Conservation (phyloP, 768 basidiomycete species). For the Russula ochroleuca region DNA sequence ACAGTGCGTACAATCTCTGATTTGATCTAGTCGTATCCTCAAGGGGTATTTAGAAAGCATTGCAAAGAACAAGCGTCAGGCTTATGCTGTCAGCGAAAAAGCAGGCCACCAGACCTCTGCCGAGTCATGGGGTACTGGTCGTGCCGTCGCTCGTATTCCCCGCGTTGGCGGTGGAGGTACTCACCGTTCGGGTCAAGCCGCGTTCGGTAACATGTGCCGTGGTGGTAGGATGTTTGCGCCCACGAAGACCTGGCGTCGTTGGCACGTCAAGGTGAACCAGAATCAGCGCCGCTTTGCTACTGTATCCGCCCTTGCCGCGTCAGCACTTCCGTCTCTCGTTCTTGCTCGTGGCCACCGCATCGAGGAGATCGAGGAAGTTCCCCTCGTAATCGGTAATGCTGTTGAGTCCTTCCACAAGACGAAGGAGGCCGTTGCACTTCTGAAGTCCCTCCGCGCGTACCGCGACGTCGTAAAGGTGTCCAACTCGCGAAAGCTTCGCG, state of each 20-base stretch:
- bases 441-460: conserved; percentile 88
- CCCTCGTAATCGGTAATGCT: conserved; percentile 77
- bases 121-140: conserved; percentile 99
- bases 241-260: conserved; percentile 98
- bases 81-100: conserved; percentile 94
- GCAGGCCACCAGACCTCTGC: conserved; percentile 99
- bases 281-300: conserved; percentile 98
- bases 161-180: conserved; percentile 99
- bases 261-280: conserved; percentile 99
- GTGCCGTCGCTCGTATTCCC: conserved; percentile 99
- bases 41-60: conserved; percentile 71
- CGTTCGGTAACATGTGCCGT: conserved; percentile 99
- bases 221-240: conserved; percentile 99
- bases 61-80: conserved; percentile 96
- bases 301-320: conserved; percentile 96
- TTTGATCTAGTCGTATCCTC: not conserved
- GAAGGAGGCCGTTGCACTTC: conserved; percentile 90
- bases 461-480: conserved; percentile 93
- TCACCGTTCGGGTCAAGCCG: conserved; percentile 98
- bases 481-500: conserved; percentile 93
- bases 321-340: conserved; percentile 95
- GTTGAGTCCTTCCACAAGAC: conserved; percentile 93
- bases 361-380: conserved; percentile 94
- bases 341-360: conserved; percentile 99
- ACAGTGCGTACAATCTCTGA: conserved; percentile 72